Evolutionary conservation across 768 basidiomycete species (phyloP).

Genomic region (Lentinula guzmanii): DNA sequence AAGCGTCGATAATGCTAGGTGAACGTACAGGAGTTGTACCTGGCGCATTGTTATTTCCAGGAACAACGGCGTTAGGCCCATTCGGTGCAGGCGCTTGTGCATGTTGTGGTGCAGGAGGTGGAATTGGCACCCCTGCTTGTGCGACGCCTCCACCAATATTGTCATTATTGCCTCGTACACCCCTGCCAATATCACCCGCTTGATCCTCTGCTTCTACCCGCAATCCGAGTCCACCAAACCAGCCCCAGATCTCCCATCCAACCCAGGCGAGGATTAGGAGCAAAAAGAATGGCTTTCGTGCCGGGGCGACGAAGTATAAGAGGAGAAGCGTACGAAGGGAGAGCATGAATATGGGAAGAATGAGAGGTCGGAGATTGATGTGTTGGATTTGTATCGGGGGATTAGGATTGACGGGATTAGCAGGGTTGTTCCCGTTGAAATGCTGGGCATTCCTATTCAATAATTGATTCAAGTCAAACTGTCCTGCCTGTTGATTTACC

Average conservation of each 20-base stretch:
- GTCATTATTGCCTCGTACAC: slow-evolving; percentile 10
- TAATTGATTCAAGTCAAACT: slow-evolving; percentile 6
- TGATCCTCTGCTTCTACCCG: slow-evolving; percentile 17
- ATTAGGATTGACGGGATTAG: slow-evolving; percentile 6
- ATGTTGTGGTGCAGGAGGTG: not conserved
- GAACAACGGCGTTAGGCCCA: not conserved
- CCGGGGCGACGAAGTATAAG: slow-evolving; percentile 73
- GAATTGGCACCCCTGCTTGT: not conserved
- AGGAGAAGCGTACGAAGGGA: slow-evolving; percentile 60
- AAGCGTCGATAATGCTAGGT: slow-evolving; percentile 29
- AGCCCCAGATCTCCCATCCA: slow-evolving; percentile 71
- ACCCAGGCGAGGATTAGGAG: slow-evolving; percentile 64
- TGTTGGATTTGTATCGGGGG: slow-evolving; percentile 40
- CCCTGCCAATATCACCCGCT: slow-evolving; percentile 28
- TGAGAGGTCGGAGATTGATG: slow-evolving; percentile 58
- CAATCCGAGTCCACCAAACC: slow-evolving; percentile 43
- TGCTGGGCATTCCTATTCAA: no score
- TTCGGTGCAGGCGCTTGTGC: slow-evolving; percentile 10
- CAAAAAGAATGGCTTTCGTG: slow-evolving; percentile 66
- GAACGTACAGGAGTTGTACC: not conserved
- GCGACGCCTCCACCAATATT: not conserved
- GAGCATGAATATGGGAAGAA: slow-evolving; percentile 66
- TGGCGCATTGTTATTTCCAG: not conserved
- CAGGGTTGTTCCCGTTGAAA: not conserved
- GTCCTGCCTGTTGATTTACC: slow-evolving; percentile 12